A percentile compares a stretch with the other conserved stretches of the same genome.
Evolutionary conservation across 768 basidiomycete genomes (phyloP).

Genomic region (Crucibulum laeve): DNA sequence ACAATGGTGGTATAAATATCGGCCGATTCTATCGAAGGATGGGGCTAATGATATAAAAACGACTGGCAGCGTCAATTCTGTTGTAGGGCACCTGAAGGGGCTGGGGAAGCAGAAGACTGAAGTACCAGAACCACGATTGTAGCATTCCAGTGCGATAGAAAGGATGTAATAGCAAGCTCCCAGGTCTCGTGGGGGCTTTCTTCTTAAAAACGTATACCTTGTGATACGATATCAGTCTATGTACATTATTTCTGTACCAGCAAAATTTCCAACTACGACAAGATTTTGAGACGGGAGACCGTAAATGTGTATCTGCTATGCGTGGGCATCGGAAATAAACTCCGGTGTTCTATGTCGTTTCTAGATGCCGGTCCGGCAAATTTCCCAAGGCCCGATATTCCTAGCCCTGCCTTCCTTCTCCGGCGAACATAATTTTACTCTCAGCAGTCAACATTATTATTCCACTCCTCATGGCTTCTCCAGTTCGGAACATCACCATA

Average conservation of each 20-base stretch:
- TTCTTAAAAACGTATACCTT: no score
- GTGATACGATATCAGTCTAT: no score
- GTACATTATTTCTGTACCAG: no score
- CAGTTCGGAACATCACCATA: background rate
- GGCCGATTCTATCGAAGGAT: no score
- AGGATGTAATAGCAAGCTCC: no score
- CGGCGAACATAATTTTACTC: conserved; percentile 10
- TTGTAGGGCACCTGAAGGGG: background rate
- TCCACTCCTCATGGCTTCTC: background rate
- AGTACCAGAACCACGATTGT: background rate
- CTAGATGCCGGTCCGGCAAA: conserved; percentile 1
- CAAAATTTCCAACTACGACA: no score
- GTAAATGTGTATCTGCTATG: no score
- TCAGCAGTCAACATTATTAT: background rate
- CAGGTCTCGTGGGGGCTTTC: no score
- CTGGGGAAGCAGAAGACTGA: background rate
- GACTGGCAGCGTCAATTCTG: background rate
- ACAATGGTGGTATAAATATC: conserved; percentile 66
- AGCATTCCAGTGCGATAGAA: background rate
- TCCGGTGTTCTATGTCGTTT: background rate
- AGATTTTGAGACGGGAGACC: no score
- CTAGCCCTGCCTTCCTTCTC: conserved; percentile 9
- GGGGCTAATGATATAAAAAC: no score
- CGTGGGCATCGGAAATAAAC: background rate
- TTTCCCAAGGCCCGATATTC: background rate